Conservation (phyloP, 768 basidiomycete genomes). For the Tylopilus cervinicoccineus region DNA sequence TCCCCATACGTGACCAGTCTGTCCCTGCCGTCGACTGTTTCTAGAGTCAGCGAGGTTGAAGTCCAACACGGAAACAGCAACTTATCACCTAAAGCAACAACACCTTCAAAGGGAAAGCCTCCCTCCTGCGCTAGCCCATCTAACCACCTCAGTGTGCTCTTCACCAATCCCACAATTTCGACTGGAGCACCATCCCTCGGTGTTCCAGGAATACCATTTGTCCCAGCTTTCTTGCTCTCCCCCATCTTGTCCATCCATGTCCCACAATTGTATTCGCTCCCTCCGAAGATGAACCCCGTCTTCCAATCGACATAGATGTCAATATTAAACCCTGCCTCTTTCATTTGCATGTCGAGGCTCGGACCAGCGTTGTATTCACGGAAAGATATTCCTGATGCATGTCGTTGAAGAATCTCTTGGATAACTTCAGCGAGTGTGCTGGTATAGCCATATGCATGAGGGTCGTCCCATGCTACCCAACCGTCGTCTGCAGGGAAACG, state of each 20-base stretch:
- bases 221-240: conserved; percentile 85
- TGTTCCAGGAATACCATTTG: conserved; percentile 93
- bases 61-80: not conserved
- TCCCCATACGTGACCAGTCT: conserved; percentile 81
- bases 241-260: conserved; percentile 99
- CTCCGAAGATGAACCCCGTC: conserved; percentile 87
- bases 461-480: conserved; percentile 91
- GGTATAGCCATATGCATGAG: conserved; percentile 74
- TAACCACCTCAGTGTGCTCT: conserved; percentile 92
- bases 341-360: conserved; percentile 98
- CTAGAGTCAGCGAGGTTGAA: not conserved
- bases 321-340: conserved; percentile 87
- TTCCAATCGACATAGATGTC: conserved; percentile 94
- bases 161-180: conserved; percentile 90
- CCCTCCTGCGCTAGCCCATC: conserved; percentile 57
- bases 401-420: conserved; percentile 93
- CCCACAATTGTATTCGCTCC: conserved; percentile 82
- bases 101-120: conserved; percentile 88
- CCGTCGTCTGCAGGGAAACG: conserved; percentile 93
- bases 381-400: conserved; percentile 89
- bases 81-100: conserved; percentile 70
- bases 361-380: conserved; percentile 96
- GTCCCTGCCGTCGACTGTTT: conserved; percentile 63
- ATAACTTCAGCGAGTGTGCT: conserved; percentile 91
- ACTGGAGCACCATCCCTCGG: conserved; percentile 94